Evolutionary conservation across 495 filamentous ascomycete genomes (phyloP).

Genomic region (Oidiodendron maius): DNA sequence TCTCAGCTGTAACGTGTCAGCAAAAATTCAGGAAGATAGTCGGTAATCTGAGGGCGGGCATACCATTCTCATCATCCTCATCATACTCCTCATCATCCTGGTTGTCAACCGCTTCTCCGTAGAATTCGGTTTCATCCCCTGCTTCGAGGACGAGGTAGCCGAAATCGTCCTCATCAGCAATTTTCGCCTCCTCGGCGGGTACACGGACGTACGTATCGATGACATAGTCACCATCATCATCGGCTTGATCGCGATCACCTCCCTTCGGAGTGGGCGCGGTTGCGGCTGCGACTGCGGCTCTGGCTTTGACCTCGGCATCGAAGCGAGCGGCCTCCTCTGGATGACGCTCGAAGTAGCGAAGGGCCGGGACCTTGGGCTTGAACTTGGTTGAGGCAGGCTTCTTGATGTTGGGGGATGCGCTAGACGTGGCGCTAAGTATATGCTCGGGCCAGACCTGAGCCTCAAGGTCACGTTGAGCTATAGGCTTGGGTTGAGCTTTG

Average conservation of each 20-base stretch:
- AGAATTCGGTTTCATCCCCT: constrained; percentile 47
- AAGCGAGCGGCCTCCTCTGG: constrained; percentile 30
- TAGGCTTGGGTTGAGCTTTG: neutral
- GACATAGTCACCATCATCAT: constrained; percentile 44
- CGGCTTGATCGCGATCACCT: constrained; percentile 25
- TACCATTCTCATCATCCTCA: constrained; percentile 50
- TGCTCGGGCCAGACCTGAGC: no score
- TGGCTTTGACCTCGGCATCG: constrained; percentile 7
- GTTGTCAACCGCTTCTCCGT: no score
- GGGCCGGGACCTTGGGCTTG: constrained; percentile 39
- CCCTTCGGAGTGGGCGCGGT: constrained; percentile 4
- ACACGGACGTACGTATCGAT: constrained; percentile 48
- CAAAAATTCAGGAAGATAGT: no score
- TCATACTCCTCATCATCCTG: constrained; percentile 44
- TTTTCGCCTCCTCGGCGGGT: constrained; percentile 34
- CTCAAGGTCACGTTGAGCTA: no score
- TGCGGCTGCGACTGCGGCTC: neutral
- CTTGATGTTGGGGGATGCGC: constrained; percentile 8
- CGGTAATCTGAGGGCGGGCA: constrained; percentile 7
- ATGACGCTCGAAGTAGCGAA: constrained; percentile 43
- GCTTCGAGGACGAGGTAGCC: constrained; percentile 46
- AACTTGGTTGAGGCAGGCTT: constrained; percentile 22
- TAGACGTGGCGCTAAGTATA: neutral
- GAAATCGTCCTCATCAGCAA: constrained; percentile 32
- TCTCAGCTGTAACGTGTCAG: constrained; percentile 35